Conservation (phyloP, 805 yeast genomes). For the Pichia occidentalis region DNA sequence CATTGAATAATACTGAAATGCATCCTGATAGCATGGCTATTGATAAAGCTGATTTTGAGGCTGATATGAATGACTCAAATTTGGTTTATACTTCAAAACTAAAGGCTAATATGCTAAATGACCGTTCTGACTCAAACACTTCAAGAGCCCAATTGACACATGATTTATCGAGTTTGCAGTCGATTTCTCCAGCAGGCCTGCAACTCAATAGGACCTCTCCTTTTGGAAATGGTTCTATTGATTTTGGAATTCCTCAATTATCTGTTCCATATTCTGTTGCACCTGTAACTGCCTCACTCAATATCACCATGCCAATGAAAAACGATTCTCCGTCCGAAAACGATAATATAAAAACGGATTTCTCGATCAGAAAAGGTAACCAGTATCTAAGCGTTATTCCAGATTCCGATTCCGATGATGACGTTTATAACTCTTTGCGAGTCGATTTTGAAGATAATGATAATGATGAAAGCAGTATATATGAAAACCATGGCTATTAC, state of each 20-base stretch:
- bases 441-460: constrained; percentile 29
- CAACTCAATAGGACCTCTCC: constrained; percentile 25
- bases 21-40: constrained; percentile 1
- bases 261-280: constrained; percentile 70
- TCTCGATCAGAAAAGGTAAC: constrained; percentile 9
- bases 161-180: constrained; percentile 13
- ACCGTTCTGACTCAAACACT: constrained; percentile 11
- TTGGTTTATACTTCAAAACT: constrained; percentile 1
- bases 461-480: constrained; percentile 29
- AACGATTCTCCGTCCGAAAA: not conserved
- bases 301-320: constrained; percentile 11
- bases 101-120: constrained; percentile 3
- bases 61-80: constrained; percentile 5
- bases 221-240: constrained; percentile 28
- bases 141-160: constrained; percentile 6
- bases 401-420: constrained; percentile 32
- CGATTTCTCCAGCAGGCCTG: constrained; percentile 26
- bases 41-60: constrained; percentile 7
- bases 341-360: constrained; percentile 5
- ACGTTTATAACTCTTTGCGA: constrained; percentile 34
- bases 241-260: constrained; percentile 29
- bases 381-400: constrained; percentile 12
- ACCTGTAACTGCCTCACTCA: constrained; percentile 66
- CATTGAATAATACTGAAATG: constrained; percentile 6
- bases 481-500: constrained; percentile 21